These are phyloP conservation scores for Starmerella ratchasimensis DNA, from an alignment of 805 yeast genomes.

Conservation along the genomic window DNA sequence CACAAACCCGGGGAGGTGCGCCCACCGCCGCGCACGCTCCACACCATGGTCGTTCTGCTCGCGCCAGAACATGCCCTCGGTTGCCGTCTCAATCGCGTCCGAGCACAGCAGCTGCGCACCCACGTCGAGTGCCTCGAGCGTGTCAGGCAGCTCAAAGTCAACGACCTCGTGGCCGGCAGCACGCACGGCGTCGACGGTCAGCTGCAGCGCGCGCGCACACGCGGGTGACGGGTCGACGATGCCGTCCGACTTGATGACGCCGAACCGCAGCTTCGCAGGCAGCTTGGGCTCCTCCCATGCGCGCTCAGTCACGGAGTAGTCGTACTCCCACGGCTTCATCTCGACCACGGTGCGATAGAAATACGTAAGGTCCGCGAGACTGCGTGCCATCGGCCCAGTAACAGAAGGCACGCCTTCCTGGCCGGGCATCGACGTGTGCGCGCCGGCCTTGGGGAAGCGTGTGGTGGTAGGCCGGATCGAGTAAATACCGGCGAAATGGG, in stretches of 20 bases:
- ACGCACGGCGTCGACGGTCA: slow-evolving; percentile 29
- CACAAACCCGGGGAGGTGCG: slow-evolving; percentile 26
- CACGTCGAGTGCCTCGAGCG: slow-evolving; percentile 45
- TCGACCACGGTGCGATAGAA: slow-evolving; percentile 32
- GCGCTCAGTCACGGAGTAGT: slow-evolving; percentile 34
- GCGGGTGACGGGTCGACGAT: slow-evolving; percentile 40
- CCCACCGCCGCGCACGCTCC: slow-evolving; percentile 23
- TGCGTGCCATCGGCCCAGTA: slow-evolving; percentile 33
- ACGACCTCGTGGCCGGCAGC: slow-evolving; percentile 37
- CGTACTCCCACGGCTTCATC: slow-evolving; percentile 26
- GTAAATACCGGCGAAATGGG: slow-evolving; percentile 41
- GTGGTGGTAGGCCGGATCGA: slow-evolving; percentile 37
- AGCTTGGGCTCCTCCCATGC: slow-evolving; percentile 37
- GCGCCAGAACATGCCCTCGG: slow-evolving; percentile 22
- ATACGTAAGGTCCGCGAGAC: slow-evolving; percentile 37
- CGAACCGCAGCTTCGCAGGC: slow-evolving; percentile 33
- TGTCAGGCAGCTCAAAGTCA: slow-evolving; percentile 36
- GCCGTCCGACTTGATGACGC: slow-evolving; percentile 37
- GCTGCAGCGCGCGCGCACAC: slow-evolving; percentile 30
- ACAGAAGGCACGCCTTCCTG: slow-evolving; percentile 33
- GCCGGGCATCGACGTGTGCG: slow-evolving; percentile 32
- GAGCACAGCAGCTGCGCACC: slow-evolving; percentile 32
- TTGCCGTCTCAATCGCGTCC: slow-evolving; percentile 27
- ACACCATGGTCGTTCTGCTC: slow-evolving; percentile 30
- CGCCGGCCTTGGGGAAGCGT: slow-evolving; percentile 34